Evolutionary conservation across 192 early-diverging fungal genomes (phyloP).

Genomic region (Piromyces finnis): DNA sequence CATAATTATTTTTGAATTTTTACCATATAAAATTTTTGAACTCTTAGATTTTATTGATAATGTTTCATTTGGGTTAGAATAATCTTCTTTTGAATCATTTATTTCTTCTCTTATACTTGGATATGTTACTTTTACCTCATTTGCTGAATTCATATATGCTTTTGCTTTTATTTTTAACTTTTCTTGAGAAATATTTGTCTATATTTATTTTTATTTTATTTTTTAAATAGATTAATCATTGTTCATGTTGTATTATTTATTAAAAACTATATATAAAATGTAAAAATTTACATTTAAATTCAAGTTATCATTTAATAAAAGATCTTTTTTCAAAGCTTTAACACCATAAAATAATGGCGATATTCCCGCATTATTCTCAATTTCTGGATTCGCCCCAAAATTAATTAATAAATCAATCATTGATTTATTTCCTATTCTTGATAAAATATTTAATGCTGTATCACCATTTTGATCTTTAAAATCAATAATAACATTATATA

Average conservation of each 20-base stretch:
- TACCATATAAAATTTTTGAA: not conserved
- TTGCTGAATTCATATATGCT: not conserved
- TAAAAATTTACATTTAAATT: not conserved
- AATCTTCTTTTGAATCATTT: constrained; percentile 4
- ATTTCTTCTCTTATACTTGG: not conserved
- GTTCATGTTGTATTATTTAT: too few species aligned
- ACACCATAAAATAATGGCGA: constrained; percentile 47
- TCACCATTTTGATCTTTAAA: constrained; percentile 48
- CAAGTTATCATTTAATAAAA: not conserved
- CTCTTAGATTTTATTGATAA: not conserved
- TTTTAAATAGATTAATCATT: too few species aligned
- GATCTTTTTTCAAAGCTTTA: not conserved
- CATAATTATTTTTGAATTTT: constrained; percentile 1
- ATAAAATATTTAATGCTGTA: constrained; percentile 77
- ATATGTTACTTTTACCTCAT: not conserved
- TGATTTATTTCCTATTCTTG: constrained; percentile 58
- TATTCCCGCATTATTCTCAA: constrained; percentile 60
- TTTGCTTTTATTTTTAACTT: not conserved
- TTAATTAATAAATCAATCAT: constrained; percentile 49
- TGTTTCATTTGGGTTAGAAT: constrained; percentile 3
- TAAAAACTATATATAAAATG: too few species aligned
- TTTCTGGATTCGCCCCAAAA: constrained; percentile 50
- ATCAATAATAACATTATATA: constrained; percentile 24
- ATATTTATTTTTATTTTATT: not conserved
- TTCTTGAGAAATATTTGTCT: not conserved